Evolutionary conservation across 148 eudicot species (phyloP).

Genomic region (Oxyria digyna): DNA sequence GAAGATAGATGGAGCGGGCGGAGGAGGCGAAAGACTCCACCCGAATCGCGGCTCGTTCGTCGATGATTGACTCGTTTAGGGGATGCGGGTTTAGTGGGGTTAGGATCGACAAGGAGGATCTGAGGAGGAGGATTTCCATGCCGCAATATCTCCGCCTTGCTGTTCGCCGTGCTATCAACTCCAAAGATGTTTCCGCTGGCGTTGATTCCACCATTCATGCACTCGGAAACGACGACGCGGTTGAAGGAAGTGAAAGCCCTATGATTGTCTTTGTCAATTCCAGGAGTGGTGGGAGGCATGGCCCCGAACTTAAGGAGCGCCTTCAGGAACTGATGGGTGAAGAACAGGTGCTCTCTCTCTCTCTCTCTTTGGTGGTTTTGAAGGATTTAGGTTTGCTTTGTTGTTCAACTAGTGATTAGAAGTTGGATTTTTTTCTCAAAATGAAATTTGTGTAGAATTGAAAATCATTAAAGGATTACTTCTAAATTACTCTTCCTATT

Average conservation of each 20-base stretch:
- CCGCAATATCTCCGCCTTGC: slow-evolving; percentile 45
- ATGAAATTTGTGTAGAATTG: background rate
- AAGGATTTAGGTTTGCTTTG: background rate
- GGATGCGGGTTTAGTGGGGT: slow-evolving; percentile 26
- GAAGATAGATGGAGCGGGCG: slow-evolving; percentile 18
- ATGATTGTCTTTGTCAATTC: slow-evolving; percentile 74
- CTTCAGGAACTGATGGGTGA: slow-evolving; percentile 9
- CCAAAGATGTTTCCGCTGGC: slow-evolving; percentile 24
- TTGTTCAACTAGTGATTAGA: background rate
- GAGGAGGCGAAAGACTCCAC: slow-evolving; percentile 12
- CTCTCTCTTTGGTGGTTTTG: background rate
- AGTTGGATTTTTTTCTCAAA: background rate
- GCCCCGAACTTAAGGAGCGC: slow-evolving; percentile 5
- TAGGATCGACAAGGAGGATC: slow-evolving; percentile 29
- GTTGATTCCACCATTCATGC: slow-evolving; percentile 5
- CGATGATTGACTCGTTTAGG: slow-evolving; percentile 38
- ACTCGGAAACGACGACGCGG: slow-evolving; percentile 17
- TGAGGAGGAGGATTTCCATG: slow-evolving; percentile 26
- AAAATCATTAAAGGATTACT: background rate
- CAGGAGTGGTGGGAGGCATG: slow-evolving; percentile 62
- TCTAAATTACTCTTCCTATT: background rate
- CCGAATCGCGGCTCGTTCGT: slow-evolving; percentile 27
- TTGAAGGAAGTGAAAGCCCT: slow-evolving; percentile 35
- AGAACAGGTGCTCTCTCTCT: slow-evolving; percentile 5
- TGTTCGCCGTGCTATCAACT: slow-evolving; percentile 31